Evolutionary conservation across 805 yeast genomes (phyloP).

Genomic region (Myxozyma sirexii): DNA sequence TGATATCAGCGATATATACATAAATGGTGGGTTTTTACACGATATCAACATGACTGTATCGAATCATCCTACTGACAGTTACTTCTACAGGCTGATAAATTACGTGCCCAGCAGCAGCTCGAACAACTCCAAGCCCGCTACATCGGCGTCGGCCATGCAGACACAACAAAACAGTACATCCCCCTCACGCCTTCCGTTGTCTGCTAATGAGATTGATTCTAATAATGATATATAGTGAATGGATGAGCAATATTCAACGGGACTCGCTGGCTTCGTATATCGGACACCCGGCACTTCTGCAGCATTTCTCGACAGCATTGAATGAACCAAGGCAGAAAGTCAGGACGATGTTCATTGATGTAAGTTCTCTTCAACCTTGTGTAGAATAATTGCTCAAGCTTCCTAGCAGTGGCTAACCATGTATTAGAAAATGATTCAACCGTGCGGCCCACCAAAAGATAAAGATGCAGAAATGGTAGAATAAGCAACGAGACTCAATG

Average conservation of each 20-base stretch:
- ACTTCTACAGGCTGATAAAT: conserved; percentile 34
- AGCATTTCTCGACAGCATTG: conserved; percentile 56
- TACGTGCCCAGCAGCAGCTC: conserved; percentile 37
- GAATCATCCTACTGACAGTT: not conserved
- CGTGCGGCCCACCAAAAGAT: conserved; percentile 38
- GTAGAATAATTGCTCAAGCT: no score
- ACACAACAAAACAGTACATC: conserved; percentile 60
- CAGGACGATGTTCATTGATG: conserved; percentile 39
- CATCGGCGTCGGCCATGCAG: conserved; percentile 75
- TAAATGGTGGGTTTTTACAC: no score
- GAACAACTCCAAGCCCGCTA: conserved; percentile 41
- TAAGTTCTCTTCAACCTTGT: conserved; percentile 18
- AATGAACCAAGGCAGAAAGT: conserved; percentile 48
- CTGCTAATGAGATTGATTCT: not conserved
- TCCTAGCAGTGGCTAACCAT: no score
- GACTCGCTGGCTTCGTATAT: conserved; percentile 66
- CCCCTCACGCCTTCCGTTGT: conserved; percentile 23
- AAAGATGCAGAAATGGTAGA: conserved; percentile 6
- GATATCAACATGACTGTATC: not conserved
- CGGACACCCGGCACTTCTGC: conserved; percentile 59
- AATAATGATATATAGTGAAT: conserved; percentile 49
- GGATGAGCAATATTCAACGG: conserved; percentile 65
- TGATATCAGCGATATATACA: no score
- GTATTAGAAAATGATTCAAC: conserved; percentile 38
- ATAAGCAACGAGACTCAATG: not conserved